phyloP scores from a whole-genome alignment of 2,329 filamentous ascomycete species.

The Cladosporium phlei region DNA sequence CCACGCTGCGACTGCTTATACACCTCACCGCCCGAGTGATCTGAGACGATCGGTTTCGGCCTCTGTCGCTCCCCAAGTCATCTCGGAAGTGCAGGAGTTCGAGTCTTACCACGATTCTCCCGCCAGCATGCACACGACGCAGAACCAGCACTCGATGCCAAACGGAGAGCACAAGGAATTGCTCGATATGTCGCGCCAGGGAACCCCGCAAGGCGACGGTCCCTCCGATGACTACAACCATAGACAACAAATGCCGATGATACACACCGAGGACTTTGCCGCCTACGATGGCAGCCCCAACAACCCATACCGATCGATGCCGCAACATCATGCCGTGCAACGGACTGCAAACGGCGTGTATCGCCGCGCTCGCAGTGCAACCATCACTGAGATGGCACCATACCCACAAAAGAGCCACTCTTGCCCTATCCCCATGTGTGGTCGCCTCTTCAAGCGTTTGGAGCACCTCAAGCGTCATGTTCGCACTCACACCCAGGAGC shows the following conservation, averaged over 20 bases:
- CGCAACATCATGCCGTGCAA: slow-evolving; percentile 55
- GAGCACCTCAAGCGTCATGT: slow-evolving; percentile 99
- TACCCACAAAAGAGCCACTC: slow-evolving; percentile 98
- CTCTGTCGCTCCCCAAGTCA: slow-evolving; percentile 72
- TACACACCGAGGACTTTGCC: slow-evolving; percentile 65
- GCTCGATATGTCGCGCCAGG: slow-evolving; percentile 78
- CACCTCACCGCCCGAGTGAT: slow-evolving; percentile 77
- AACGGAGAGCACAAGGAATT: slow-evolving; percentile 75
- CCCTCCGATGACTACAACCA: slow-evolving; percentile 67
- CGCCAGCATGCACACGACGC: slow-evolving; percentile 69
- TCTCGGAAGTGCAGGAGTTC: slow-evolving; percentile 51
- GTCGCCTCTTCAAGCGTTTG: slow-evolving; percentile 95
- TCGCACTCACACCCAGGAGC: slow-evolving; percentile 97
- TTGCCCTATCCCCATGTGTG: slow-evolving; percentile 97
- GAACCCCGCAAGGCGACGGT: slow-evolving; percentile 80
- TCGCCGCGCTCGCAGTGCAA: slow-evolving; percentile 86
- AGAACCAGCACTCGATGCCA: slow-evolving; percentile 50
- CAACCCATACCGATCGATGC: slow-evolving; percentile 38
- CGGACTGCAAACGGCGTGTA: slow-evolving; percentile 67
- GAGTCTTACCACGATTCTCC: slow-evolving; percentile 76
- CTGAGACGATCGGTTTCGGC: slow-evolving; percentile 84
- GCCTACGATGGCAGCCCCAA: slow-evolving; percentile 51
- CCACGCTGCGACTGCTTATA: slow-evolving; percentile 43
- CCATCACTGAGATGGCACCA: slow-evolving; percentile 91
- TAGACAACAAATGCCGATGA: slow-evolving; percentile 58